phyloP scores from a whole-genome alignment of 768 basidiomycete species.

The Amanita fuliginea region DNA sequence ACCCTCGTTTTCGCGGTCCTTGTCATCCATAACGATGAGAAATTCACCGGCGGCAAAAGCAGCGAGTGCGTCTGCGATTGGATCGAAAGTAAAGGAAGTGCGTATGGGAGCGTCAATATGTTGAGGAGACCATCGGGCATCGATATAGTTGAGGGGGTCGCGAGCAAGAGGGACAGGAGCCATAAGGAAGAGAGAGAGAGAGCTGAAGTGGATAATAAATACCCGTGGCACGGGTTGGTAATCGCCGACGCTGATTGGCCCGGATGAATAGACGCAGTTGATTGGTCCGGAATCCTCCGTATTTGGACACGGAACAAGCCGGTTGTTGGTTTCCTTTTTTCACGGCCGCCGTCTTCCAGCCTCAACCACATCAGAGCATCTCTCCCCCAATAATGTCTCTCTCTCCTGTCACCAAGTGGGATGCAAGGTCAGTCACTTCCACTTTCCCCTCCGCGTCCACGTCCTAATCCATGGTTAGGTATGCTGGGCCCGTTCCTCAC shows the following conservation, averaged over 20 bases:
- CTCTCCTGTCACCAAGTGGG: conserved; percentile 53
- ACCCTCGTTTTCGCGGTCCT: conserved; percentile 92
- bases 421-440: conserved; percentile 42
- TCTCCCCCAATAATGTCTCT: conserved; percentile 36
- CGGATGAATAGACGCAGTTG: conserved; percentile 15
- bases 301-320: conserved; percentile 22
- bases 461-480: conserved; percentile 24
- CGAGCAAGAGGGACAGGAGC: conserved; percentile 17
- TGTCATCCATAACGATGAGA: conserved; percentile 96
- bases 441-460: conserved; percentile 1
- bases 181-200: conserved; percentile 11
- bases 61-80: conserved; percentile 66
- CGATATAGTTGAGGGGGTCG: background rate
- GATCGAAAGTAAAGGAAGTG: conserved; percentile 57
- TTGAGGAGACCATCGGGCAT: conserved; percentile 24
- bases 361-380: conserved; percentile 11
- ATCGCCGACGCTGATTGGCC: background rate
- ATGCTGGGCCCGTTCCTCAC: conserved; percentile 64
- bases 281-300: conserved; percentile 21
- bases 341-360: conserved; percentile 12
- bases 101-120: conserved; percentile 19
- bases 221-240: background rate
- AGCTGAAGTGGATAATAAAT: background rate
- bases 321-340: conserved; percentile 19
- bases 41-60: conserved; percentile 80